Base-by-base conservation (phyloP, 768 basidiomycete genomes). In the Chalciporus chontae region DNA sequence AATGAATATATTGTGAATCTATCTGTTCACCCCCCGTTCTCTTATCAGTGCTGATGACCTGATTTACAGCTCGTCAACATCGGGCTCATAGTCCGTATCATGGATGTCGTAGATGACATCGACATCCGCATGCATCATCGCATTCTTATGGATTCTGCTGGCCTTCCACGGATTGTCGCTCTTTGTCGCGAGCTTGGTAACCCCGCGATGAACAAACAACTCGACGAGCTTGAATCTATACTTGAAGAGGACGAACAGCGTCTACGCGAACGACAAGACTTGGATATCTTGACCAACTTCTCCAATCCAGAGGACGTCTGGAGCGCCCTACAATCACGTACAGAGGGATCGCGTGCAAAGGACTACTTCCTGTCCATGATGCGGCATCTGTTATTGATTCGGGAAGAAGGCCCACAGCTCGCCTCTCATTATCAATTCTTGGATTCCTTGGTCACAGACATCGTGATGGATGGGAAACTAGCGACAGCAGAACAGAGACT, bases 351-450 rank as follows among this genome's bases (percentile, higher is more conserved):
- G 13, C 82, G 81, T 51, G 93, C 94, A 6, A 76, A 78, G 57
- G 84, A 89, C 54, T 85, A 94, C 65, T 88, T 99, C 66, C 73
- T 94, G 37, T 90, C 91, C n/a, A 87, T 93, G 68, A 81, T 98
- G 79, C 92, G 93, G 63, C 94, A 97, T 69, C 68, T 99, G 49
- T 76, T 97, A 17, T 80, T 98, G 56, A 89, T 98, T 56, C 81
- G 87, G 47, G 89, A 91, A 59, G 91, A 97, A 57, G 90, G 87
- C 5, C 85, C 86, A 31, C 76, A 84, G 23, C 80, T 91, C 69
- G 83, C 84, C 38, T 88, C 92, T 55, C 90, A 94, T 65, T 97
- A 89, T 68, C 91, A 91, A 66, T 79, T 99, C 32, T 77, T 99
- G 55, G 92, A 97, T 65, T 84, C 87, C 7, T 75, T 97, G 40